A percentile compares a stretch with the other conserved stretches of the same genome.
These are phyloP conservation scores for Candida khao-thaluensis DNA, from an alignment of 805 yeast genomes.

Conservation along the genomic window DNA sequence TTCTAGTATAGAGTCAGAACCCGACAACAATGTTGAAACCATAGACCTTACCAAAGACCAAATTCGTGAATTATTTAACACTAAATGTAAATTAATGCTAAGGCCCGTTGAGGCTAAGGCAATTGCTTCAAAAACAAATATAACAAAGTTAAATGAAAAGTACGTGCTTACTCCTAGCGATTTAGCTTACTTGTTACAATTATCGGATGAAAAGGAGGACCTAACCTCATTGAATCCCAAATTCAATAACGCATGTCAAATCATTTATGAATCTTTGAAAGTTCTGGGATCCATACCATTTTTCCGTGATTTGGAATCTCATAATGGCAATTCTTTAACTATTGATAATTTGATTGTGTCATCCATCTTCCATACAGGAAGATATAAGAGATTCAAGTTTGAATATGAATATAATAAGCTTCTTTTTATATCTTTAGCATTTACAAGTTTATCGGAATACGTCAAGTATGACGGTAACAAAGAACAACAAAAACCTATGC, in stretches of 20 bases:
- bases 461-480: constrained; percentile 5
- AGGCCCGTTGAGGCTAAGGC: constrained; percentile 21
- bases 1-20: not conserved
- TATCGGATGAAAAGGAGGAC: constrained; percentile 15
- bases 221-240: constrained; percentile 1
- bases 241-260: constrained; percentile 14
- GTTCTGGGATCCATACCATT: constrained; percentile 53
- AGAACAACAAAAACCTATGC: not conserved
- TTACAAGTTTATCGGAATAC: not conserved
- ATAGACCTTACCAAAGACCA: constrained; percentile 16
- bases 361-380: constrained; percentile 40
- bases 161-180: constrained; percentile 19
- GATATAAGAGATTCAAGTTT: constrained; percentile 33
- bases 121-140: constrained; percentile 16
- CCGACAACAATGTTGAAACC: not conserved
- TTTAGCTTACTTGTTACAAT: constrained; percentile 22
- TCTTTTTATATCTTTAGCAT: constrained; percentile 45
- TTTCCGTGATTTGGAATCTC: constrained; percentile 32
- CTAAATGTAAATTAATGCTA: constrained; percentile 17
- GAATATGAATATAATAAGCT: constrained; percentile 43
- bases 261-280: constrained; percentile 41
- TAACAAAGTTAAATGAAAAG: constrained; percentile 17
- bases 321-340: constrained; percentile 37
- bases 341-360: constrained; percentile 29
- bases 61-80: constrained; percentile 20